Base-by-base conservation (phyloP, 2,329 filamentous ascomycete genomes). In the Eutypa lata region DNA sequence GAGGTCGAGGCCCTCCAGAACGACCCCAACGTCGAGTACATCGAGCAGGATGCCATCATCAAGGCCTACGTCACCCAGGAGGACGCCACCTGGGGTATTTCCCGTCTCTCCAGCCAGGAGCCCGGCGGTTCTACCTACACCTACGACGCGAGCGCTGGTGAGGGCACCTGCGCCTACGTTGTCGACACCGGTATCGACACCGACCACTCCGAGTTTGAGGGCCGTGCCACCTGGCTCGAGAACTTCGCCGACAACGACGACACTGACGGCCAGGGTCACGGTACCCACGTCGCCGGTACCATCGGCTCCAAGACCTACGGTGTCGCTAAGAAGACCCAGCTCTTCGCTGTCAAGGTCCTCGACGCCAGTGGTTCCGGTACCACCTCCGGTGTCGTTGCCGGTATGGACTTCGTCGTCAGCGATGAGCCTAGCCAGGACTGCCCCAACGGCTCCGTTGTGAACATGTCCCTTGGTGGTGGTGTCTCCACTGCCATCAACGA, bases 121-220 rank as follows among this genome's bases (percentile, higher is more conserved):
- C 49, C 49, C 31, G 49, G 49, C 49, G 18, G 40, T n/a, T 28
- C 24, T 24, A 54, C 53, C n/a, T 63, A 58, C 40, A 53, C 50
- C 26, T 62, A 56, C 50, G 54, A 59, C 28, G 33, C 40, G 2
- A 51, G 49, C 14, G 53, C 55, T 11, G 60, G 60, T 3, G 40
- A 49, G 28, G 57, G 55, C 6, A 52, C 47, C 24, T 72, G 68
- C 51, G 59, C 66, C 38, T 76, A 74, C 55, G 53, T 76, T 35
- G 67, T 76, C 51, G 73, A 76, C 57, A 73, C 72, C 10, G 73
- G 73, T 50, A 71, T 75, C 42, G 61, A 61, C 37, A 66, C 63
- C 28, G 22, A 59, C 14, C 73, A 75, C 57, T 19, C 51, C 16
- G 48, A 56, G 21, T 59, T 57, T 26, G 51, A 53, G 48, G 55